phyloP scores from a whole-genome alignment of 441 rosid genomes.

The Corymbia calophylla region DNA sequence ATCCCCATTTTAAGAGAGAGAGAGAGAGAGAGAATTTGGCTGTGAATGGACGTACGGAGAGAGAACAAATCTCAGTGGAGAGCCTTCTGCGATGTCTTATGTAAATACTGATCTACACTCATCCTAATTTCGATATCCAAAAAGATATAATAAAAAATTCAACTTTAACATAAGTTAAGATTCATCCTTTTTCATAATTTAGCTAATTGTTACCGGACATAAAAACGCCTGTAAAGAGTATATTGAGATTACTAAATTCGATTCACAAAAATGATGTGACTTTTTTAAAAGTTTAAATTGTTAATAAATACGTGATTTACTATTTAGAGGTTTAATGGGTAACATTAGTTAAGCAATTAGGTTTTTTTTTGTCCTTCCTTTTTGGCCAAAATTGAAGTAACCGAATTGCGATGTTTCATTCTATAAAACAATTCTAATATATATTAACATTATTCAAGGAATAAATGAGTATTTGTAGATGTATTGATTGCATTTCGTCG shows the following conservation, averaged over 20 bases:
- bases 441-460: neutral
- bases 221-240: neutral
- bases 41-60: neutral
- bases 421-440: neutral
- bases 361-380: neutral
- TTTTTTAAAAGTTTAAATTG: no score
- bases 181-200: no score
- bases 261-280: neutral
- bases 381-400: neutral
- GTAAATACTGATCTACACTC: neutral
- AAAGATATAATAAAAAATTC: neutral
- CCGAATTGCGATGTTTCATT: neutral
- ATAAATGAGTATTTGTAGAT: neutral
- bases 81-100: neutral
- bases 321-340: neutral
- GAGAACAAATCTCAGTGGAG: neutral
- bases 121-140: neutral
- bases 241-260: neutral
- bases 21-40: neutral
- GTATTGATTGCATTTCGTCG: neutral
- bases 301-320: no score
- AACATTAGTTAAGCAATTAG: neutral
- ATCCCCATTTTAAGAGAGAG: constrained; percentile 17
- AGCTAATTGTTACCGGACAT: neutral
- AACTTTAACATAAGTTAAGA: neutral